phyloP scores from a whole-genome alignment of 768 basidiomycete species.

The Baorangia bicolor region DNA sequence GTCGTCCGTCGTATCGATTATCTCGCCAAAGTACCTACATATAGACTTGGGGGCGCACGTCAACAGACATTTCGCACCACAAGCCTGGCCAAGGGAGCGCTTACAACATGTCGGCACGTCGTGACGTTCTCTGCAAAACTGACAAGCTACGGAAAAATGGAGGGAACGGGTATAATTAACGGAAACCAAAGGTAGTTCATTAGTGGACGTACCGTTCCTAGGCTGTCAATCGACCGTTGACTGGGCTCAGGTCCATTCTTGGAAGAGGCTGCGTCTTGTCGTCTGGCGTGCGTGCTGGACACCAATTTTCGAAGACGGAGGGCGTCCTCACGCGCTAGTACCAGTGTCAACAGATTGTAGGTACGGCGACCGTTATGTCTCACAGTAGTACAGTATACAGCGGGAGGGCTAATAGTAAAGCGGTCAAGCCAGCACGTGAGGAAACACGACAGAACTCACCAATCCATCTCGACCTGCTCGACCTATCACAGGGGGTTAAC shows the following conservation, averaged over 20 bases:
- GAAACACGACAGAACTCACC: constrained; percentile 39
- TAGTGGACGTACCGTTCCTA: constrained; percentile 49
- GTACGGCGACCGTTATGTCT: constrained; percentile 14
- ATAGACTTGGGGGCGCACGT: constrained; percentile 47
- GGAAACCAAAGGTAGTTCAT: constrained; percentile 19
- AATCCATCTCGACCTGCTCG: constrained; percentile 77
- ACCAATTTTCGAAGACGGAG: constrained; percentile 55
- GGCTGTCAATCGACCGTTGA: constrained; percentile 64
- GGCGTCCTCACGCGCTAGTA: constrained; percentile 73
- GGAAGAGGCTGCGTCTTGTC: constrained; percentile 41
- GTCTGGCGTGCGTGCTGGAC: constrained; percentile 42
- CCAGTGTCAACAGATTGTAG: not conserved
- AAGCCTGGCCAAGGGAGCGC: constrained; percentile 18
- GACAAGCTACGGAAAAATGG: constrained; percentile 36
- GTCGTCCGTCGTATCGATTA: constrained; percentile 48
- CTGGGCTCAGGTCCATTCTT: constrained; percentile 59
- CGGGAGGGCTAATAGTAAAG: constrained; percentile 58
- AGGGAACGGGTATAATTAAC: not conserved
- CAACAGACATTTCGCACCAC: not conserved
- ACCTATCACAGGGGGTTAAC: constrained; percentile 41
- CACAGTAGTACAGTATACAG: constrained; percentile 83
- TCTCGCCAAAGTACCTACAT: constrained; percentile 80
- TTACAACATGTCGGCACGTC: constrained; percentile 70
- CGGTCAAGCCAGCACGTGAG: not conserved
- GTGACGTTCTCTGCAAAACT: constrained; percentile 57